These are phyloP conservation scores for Chaetomiaceae sp. DNA, from an alignment of 2,329 filamentous ascomycete species.

Conservation along the genomic window DNA sequence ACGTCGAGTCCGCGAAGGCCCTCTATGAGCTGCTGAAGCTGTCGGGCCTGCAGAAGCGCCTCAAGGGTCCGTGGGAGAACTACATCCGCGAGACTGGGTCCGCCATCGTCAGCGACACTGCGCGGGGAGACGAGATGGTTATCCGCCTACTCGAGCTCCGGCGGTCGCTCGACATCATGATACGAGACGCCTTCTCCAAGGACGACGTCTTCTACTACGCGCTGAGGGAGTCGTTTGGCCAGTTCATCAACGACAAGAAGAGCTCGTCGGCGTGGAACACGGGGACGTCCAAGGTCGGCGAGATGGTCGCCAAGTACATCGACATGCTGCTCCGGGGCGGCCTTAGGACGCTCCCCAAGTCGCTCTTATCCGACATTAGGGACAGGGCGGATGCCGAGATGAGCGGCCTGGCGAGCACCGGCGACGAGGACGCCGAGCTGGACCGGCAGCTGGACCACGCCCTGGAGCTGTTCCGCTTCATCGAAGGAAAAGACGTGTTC, in stretches of 20 bases:
- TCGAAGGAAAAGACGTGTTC: constrained; percentile 95
- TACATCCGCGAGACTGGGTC: constrained; percentile 76
- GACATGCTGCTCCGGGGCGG: constrained; percentile 85
- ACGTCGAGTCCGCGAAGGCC: constrained; percentile 65
- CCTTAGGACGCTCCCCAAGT: constrained; percentile 72
- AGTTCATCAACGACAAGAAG: constrained; percentile 88
- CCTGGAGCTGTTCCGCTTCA: constrained; percentile 91
- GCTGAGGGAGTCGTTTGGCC: constrained; percentile 79
- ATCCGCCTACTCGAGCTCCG: constrained; percentile 77
- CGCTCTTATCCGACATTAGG: constrained; percentile 58
- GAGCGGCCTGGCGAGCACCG: constrained; percentile 61
- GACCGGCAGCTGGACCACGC: constrained; percentile 89
- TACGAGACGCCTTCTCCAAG: constrained; percentile 69
- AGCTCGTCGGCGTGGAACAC: constrained; percentile 68
- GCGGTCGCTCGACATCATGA: constrained; percentile 69
- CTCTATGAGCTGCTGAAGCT: constrained; percentile 75
- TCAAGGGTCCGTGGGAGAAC: constrained; percentile 69
- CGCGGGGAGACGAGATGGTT: constrained; percentile 80
- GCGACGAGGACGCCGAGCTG: constrained; percentile 87
- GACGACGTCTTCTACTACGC: constrained; percentile 73
- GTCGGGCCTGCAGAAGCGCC: constrained; percentile 62
- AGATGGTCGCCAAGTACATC: constrained; percentile 98
- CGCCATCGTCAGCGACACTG: constrained; percentile 73
- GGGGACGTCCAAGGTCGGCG: constrained; percentile 88
- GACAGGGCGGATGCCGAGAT: constrained; percentile 56